A percentile compares a stretch with the other conserved stretches of the same genome.
phyloP scores from a whole-genome alignment of 176 grass and related monocot species.

The Alopecurus myosuroides region DNA sequence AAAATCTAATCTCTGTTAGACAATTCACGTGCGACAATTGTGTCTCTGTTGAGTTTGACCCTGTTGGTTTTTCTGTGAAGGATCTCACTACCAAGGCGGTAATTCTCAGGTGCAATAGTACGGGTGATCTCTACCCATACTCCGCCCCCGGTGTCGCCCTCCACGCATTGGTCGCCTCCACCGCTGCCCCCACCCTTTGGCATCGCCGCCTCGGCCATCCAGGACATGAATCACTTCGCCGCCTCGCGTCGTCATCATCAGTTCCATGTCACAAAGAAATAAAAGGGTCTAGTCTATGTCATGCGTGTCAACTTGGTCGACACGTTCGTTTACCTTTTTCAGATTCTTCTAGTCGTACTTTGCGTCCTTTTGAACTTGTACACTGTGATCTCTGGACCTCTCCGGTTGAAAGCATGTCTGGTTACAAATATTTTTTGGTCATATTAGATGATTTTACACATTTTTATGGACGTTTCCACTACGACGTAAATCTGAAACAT shows the following conservation, averaged over 20 bases:
- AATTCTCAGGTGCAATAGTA: neutral
- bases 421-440: neutral
- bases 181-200: too few species aligned
- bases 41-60: neutral
- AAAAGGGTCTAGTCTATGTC: neutral
- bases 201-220: too few species aligned
- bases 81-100: neutral
- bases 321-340: neutral
- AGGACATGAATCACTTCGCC: too few species aligned
- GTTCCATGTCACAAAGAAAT: neutral
- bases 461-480: neutral
- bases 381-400: neutral
- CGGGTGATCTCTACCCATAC: neutral
- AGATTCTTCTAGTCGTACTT: neutral
- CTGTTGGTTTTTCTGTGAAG: neutral
- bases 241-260: neutral
- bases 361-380: neutral
- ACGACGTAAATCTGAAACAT: neutral
- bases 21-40: too few species aligned
- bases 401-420: neutral
- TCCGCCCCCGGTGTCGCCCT: neutral
- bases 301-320: neutral
- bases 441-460: neutral
- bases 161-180: neutral
- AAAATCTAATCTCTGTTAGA: too few species aligned